Conservation (phyloP, 2,329 filamentous ascomycete species). For the Exophiala xenobiotica region DNA sequence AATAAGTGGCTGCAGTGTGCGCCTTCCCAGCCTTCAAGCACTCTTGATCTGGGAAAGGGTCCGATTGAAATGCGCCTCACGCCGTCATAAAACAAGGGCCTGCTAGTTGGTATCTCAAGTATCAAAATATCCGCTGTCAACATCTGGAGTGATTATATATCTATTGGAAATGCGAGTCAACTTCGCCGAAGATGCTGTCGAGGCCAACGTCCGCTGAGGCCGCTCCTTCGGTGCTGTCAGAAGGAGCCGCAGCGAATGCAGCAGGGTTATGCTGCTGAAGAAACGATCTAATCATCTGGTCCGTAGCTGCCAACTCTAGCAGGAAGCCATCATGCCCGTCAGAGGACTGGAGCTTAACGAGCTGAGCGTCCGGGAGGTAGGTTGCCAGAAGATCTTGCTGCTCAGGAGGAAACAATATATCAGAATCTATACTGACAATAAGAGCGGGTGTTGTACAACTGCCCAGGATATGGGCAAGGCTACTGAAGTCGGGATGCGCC, state of each 20-base stretch:
- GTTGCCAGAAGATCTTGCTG: slow-evolving; percentile 90
- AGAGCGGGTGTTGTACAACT: slow-evolving; percentile 73
- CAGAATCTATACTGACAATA: slow-evolving; percentile 89
- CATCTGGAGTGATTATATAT: not conserved
- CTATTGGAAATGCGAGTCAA: slow-evolving; percentile 1
- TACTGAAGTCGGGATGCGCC: slow-evolving; percentile 46
- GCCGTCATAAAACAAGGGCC: not conserved
- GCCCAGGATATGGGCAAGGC: slow-evolving; percentile 66
- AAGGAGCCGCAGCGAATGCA: not conserved
- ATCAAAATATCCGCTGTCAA: not conserved
- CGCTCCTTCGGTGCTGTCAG: not conserved
- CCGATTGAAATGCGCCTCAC: too few species aligned
- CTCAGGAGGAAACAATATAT: slow-evolving; percentile 93
- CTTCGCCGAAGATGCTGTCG: slow-evolving; percentile 8
- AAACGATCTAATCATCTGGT: not conserved
- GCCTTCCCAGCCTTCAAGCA: not conserved
- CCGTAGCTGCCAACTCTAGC: slow-evolving; percentile 65
- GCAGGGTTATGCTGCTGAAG: not conserved
- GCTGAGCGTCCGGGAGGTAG: slow-evolving; percentile 70
- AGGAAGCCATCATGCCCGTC: slow-evolving; percentile 97
- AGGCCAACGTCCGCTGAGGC: not conserved
- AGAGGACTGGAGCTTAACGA: slow-evolving; percentile 85
- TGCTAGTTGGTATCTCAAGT: not conserved
- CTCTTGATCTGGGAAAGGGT: not conserved
- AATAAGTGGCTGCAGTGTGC: not conserved